Conservation (phyloP, 768 basidiomycete species). For the Leucocoprinus sp. region DNA sequence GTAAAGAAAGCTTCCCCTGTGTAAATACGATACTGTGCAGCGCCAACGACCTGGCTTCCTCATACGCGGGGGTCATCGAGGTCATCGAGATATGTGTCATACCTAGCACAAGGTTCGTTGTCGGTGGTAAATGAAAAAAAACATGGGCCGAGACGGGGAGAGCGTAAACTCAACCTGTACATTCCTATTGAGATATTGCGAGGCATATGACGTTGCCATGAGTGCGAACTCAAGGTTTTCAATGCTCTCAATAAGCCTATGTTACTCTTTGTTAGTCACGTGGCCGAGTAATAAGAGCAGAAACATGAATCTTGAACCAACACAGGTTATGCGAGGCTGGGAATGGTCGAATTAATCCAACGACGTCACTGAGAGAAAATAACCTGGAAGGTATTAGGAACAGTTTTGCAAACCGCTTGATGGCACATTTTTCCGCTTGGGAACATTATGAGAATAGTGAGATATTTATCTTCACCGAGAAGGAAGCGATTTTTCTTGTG, state of each 20-base stretch:
- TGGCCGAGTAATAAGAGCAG: background rate
- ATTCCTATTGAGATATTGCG: slow-evolving; percentile 67
- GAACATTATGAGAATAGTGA: no score
- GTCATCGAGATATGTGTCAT: slow-evolving; percentile 53
- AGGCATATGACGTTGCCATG: slow-evolving; percentile 69
- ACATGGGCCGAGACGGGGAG: slow-evolving; percentile 69
- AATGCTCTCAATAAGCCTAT: background rate
- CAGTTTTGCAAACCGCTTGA: no score
- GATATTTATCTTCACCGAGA: no score
- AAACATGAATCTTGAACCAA: no score
- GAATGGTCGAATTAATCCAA: no score
- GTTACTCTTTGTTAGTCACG: slow-evolving; percentile 6
- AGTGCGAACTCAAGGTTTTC: slow-evolving; percentile 17
- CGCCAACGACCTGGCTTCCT: slow-evolving; percentile 26
- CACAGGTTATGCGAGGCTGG: no score
- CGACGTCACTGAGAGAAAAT: no score
- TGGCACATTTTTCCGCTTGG: no score
- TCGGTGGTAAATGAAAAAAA: slow-evolving; percentile 88
- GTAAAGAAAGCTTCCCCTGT: slow-evolving; percentile 68
- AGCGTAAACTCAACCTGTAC: slow-evolving; percentile 38
- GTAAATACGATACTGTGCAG: slow-evolving; percentile 23
- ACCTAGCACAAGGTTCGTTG: slow-evolving; percentile 47
- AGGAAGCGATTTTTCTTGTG: no score
- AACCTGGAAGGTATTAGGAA: no score
- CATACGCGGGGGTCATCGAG: slow-evolving; percentile 70